Base-by-base conservation (phyloP, 2,329 filamentous ascomycete genomes). In the Trichoderma arundinaceum region DNA sequence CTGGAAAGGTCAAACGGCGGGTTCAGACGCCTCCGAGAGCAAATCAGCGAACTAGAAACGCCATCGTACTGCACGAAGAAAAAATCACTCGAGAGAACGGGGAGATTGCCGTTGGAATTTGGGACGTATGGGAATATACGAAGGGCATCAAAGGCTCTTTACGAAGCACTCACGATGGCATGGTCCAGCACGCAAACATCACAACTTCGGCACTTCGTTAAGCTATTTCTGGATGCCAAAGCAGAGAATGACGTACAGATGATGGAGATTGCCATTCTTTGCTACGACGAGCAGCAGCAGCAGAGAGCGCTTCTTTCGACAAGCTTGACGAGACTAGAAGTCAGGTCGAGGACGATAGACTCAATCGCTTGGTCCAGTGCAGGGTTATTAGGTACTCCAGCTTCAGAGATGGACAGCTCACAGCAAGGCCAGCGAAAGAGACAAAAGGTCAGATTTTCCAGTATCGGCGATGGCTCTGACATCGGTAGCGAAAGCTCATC, bases 231-330 rank as follows among this genome's bases (percentile, higher is more conserved):
- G 9, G 38, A 61, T 22, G 48, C 58, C 7, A 61, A 52, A 22
- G 46, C 48, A 43, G 48, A 61, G 0, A 43, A 8, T 19, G 58
- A 52, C 1, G 48, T 52, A 1, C 58, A 51, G 10, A 61, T 61
- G 10, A 61, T 61, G 58, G 58, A 61, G 6, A 61, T 52, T 35
- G 58, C 48, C 10, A 61, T 61, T 10, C 38, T 52, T 3, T 61
- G 58, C 7, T 52, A 19, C 22, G 46, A 28, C 7, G 46, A 28
- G 5, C 15, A 51, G 5, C 15, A 33, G 1, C 57, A 39, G 3
- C 57, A 41, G 10, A 17, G 33, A 4, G 9, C 57, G 2, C 9
- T 51, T 1, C 35, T 49, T 22, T 17, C 49, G 22, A 41, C 57
- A 32, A 41, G 1, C 6, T 41, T 60, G 19, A 60, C 57, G 13